These are phyloP conservation scores for Mycena epipterygia DNA, from an alignment of 768 basidiomycete species.

Conservation along the genomic window DNA sequence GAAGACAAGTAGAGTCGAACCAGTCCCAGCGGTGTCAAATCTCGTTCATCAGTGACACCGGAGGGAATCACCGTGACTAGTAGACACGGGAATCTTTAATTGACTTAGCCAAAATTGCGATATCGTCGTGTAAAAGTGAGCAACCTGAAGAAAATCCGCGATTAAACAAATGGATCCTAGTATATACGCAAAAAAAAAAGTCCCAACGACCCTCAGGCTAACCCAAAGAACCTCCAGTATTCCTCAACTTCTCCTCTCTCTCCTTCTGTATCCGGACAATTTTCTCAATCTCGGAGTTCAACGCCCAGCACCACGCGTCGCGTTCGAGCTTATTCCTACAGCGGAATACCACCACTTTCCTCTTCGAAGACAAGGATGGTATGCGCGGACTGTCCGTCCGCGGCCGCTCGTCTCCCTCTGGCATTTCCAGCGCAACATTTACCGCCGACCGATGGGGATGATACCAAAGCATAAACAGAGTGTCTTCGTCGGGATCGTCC, in stretches of 20 bases:
- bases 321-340: slow-evolving; percentile 89
- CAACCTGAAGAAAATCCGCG: too few species aligned
- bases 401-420: slow-evolving; percentile 42
- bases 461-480: slow-evolving; percentile 86
- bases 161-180: too few species aligned
- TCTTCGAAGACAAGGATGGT: slow-evolving; percentile 68
- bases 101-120: too few species aligned
- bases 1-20: too few species aligned
- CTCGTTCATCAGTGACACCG: too few species aligned
- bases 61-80: too few species aligned
- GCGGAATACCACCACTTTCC: slow-evolving; percentile 75
- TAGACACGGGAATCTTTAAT: too few species aligned
- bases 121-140: too few species aligned
- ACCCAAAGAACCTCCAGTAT: slow-evolving; percentile 59
- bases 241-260: slow-evolving; percentile 76
- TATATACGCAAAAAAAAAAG: too few species aligned
- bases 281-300: slow-evolving; percentile 92
- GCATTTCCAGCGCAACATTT: slow-evolving; percentile 38
- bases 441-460: slow-evolving; percentile 52
- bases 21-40: too few species aligned
- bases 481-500: slow-evolving; percentile 90
- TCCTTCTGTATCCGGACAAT: slow-evolving; percentile 71
- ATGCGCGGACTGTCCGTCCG: slow-evolving; percentile 49
- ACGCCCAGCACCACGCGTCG: slow-evolving; percentile 95
- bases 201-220: too few species aligned